Evolutionary conservation across 495 filamentous ascomycete species (phyloP).

Genomic region (Thozetella sp.): DNA sequence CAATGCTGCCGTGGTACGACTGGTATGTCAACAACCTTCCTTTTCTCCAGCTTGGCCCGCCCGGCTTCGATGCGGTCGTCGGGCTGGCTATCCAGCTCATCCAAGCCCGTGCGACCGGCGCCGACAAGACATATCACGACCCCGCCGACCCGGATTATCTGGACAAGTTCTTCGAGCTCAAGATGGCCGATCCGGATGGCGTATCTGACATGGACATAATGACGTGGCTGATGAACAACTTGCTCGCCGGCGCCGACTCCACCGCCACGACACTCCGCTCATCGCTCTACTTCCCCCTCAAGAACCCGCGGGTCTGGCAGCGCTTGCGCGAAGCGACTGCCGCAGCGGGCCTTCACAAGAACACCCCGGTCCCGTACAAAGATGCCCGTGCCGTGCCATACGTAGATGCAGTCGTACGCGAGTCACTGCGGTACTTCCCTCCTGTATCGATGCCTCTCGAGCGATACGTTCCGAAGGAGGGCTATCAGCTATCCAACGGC

Average conservation of each 20-base stretch:
- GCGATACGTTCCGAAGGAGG: slow-evolving; percentile 42
- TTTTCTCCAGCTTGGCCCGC: slow-evolving; percentile 19
- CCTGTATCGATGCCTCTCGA: slow-evolving; percentile 44
- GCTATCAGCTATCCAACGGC: slow-evolving; percentile 34
- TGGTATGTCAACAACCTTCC: slow-evolving; percentile 9
- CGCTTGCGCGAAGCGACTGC: slow-evolving; percentile 42
- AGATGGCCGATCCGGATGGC: slow-evolving; percentile 16
- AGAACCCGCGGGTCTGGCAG: slow-evolving; percentile 36
- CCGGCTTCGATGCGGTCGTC: slow-evolving; percentile 12
- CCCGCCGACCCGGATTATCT: slow-evolving; percentile 21
- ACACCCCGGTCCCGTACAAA: slow-evolving; percentile 11
- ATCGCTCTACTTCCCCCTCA: slow-evolving; percentile 53
- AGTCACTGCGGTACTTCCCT: slow-evolving; percentile 52
- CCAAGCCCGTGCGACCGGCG: slow-evolving; percentile 11
- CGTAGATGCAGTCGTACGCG: slow-evolving; percentile 57
- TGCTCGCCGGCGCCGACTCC: slow-evolving; percentile 57
- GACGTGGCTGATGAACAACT: slow-evolving; percentile 26
- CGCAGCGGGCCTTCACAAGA: slow-evolving; percentile 5
- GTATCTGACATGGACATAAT: slow-evolving; percentile 22
- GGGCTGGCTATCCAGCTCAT: slow-evolving; percentile 7
- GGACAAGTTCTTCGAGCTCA: slow-evolving; percentile 25
- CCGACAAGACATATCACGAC: slow-evolving; percentile 12
- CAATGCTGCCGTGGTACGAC: slow-evolving; percentile 30
- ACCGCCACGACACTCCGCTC: slow-evolving; percentile 50
- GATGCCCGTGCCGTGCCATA: slow-evolving; percentile 23